Percentiles rank a stretch among this genome's conserved stretches.
These are phyloP conservation scores for Pseudocercospora eumusae DNA, from an alignment of 2,329 filamentous ascomycete genomes.

Conservation along the genomic window DNA sequence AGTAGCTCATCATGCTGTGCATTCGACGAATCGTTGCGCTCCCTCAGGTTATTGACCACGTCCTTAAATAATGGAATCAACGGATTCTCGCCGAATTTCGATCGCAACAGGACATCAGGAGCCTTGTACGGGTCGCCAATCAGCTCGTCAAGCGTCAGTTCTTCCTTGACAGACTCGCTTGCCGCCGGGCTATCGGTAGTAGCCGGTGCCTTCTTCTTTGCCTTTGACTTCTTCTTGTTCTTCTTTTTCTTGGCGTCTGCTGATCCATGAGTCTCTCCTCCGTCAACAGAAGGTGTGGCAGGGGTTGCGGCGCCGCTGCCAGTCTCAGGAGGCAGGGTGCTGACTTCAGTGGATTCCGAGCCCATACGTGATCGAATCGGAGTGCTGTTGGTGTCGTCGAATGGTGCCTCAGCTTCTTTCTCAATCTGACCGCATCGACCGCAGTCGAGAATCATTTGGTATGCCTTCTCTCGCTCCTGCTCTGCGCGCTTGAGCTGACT, in stretches of 20 bases:
- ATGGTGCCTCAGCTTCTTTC: conserved; percentile 21
- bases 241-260: conserved; percentile 73
- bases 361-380: conserved; percentile 25
- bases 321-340: conserved; percentile 32
- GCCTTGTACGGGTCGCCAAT: conserved; percentile 23
- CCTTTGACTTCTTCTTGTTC: conserved; percentile 67
- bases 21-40: conserved; percentile 19
- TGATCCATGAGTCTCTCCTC: conserved; percentile 31
- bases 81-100: conserved; percentile 28
- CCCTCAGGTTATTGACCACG: conserved; percentile 25
- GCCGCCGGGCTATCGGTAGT: conserved; percentile 48
- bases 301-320: conserved; percentile 30
- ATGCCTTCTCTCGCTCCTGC: conserved; percentile 39
- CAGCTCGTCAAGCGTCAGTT: conserved; percentile 27
- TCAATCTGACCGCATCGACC: conserved; percentile 35
- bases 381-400: conserved; percentile 23
- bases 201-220: conserved; percentile 74
- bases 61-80: conserved; percentile 25
- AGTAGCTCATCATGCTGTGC: conserved; percentile 28
- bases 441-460: conserved; percentile 41
- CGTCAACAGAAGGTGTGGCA: conserved; percentile 25
- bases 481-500: conserved; percentile 36
- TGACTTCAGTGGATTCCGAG: conserved; percentile 32
- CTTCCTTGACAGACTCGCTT: conserved; percentile 25
- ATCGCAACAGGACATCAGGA: conserved; percentile 21